Evolutionary conservation across 2,329 filamentous ascomycete species (phyloP), one percentile per base, ranked within the genome.

Genomic region (Trichoderma atroviride): DNA sequence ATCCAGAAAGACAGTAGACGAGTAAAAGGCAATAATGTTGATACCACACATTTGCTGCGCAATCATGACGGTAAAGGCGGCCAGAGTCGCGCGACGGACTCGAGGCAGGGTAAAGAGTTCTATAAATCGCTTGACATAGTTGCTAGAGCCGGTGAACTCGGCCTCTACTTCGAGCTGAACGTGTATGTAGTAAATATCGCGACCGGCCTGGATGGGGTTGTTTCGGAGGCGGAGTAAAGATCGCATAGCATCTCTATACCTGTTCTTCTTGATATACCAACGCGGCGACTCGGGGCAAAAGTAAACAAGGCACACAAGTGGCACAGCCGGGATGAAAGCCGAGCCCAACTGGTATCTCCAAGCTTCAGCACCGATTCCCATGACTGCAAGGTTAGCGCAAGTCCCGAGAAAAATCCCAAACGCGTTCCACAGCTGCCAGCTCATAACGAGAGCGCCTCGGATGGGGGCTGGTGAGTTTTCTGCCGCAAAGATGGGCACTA

Each of bases 31-130:
- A 68, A 93, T 91, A 69, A 93, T 91, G 76, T 92, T 92, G 78
- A 91, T 86, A 63, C 80, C 86, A 74, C 89, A 91, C 86, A 91
- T 89, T 78, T 92, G 89, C 78, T 92, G 90, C 0, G 88, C 89
- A 74, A 92, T 89, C 93, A 96, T 96, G 73, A 95, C 92, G 1
- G 89, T 88, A 72, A 89, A 92, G 0, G 92, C 91, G 6, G 92
- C 93, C 35, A 92, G 84, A 4, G 89, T 94, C 3, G 93, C 93
- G 52, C 90, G 86, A 16, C 90, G 86, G 13, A 92, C 83, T 58
- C 91, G 86, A 1, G 91, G 89, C 69, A 93, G 85, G 13, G 88
- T 91, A 75, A 93, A 91, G 1, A 91, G 81, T 75, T 92, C 87
- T 47, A 85, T 74, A 72, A 92, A 89, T 19, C 91, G 87, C 27